These are phyloP conservation scores for Mortierella sp. DNA, from an alignment of 371 early-diverging fungal species.

Conservation along the genomic window DNA sequence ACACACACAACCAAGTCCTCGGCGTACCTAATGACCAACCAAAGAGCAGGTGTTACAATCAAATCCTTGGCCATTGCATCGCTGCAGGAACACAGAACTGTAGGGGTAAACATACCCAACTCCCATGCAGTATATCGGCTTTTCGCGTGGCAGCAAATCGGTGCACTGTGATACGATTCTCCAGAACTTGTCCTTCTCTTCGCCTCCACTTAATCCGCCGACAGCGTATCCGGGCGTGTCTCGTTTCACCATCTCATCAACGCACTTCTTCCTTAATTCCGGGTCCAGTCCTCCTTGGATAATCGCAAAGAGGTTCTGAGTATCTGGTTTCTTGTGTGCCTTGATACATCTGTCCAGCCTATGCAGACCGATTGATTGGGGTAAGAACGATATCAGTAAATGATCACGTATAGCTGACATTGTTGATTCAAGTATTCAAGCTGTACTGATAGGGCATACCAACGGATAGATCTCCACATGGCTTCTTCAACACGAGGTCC, in stretches of 20 bases:
- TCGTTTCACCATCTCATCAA: conserved; percentile 89
- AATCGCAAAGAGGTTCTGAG: conserved; percentile 95
- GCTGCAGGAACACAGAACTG: not conserved
- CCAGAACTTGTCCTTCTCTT: conserved; percentile 95
- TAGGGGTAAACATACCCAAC: conserved; percentile 73
- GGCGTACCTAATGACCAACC: conserved; percentile 81
- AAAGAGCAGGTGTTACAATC: not conserved
- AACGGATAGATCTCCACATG: conserved; percentile 93
- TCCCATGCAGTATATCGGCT: conserved; percentile 98
- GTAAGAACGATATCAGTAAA: not conserved
- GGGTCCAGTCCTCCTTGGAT: conserved; percentile 93
- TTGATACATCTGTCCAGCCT: conserved; percentile 90
- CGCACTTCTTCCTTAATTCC: conserved; percentile 79
- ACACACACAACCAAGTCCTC: conserved; percentile 94
- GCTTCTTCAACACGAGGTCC: conserved; percentile 92
- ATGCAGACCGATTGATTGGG: not conserved
- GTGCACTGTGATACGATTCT: conserved; percentile 87
- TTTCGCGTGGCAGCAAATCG: conserved; percentile 83
- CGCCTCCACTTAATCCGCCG: conserved; percentile 96
- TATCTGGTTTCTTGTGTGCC: conserved; percentile 77
- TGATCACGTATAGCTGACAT: too few relatives aligned
- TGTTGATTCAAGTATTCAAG: too few relatives aligned
- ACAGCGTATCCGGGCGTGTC: conserved; percentile 94
- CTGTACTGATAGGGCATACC: conserved; percentile 61
- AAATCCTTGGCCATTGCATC: not conserved